A percentile compares a stretch with the other conserved stretches of the same genome.
Conservation (phyloP, 345 rosid genomes). For the Eucalyptus camaldulensis region DNA sequence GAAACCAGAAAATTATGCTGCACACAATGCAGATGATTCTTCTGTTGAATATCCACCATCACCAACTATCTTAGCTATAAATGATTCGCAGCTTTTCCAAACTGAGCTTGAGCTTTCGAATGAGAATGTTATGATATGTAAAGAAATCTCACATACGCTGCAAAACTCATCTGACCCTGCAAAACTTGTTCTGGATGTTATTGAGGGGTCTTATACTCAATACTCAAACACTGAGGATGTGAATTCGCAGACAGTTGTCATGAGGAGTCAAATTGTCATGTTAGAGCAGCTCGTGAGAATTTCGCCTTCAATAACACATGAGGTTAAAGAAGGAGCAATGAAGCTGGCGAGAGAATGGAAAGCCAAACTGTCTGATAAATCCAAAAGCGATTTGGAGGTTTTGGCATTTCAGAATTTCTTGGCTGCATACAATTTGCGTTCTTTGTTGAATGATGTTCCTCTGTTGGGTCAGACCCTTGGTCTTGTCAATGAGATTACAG, state of each 20-base stretch:
- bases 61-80: not conserved
- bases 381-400: conserved; percentile 4
- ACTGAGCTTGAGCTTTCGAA: not conserved
- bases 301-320: conserved; percentile 2
- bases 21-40: not conserved
- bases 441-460: conserved; percentile 5
- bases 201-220: conserved; percentile 13
- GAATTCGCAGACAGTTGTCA: not conserved
- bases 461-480: not conserved
- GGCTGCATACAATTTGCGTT: conserved; percentile 20
- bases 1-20: conserved; percentile 14
- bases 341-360: conserved; percentile 25
- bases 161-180: conserved; percentile 29
- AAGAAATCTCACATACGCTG: conserved; percentile 3
- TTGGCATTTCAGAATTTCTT: conserved; percentile 21
- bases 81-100: not conserved
- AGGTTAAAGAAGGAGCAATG: conserved; percentile 10
- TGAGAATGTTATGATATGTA: conserved; percentile 5
- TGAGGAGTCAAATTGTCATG: not conserved
- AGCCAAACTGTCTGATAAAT: not conserved
- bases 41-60: not conserved
- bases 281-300: conserved; percentile 9
- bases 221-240: not conserved
- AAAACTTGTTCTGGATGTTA: conserved; percentile 35
- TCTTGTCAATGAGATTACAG: not conserved